Base-by-base conservation (phyloP, 78 protist species). In the Dictyostelium intermedium region DNA sequence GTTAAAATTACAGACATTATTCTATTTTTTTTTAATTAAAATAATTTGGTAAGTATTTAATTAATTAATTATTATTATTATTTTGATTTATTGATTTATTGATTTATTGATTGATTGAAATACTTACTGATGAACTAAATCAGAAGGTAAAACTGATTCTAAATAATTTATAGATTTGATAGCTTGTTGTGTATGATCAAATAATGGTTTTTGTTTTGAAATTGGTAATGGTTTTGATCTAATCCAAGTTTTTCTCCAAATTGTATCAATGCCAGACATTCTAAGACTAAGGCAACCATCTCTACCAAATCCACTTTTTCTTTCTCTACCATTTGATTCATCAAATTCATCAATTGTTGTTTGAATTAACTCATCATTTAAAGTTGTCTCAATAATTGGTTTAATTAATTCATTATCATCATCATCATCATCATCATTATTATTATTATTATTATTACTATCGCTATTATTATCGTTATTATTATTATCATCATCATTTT, bases 281-380 rank as follows among this genome's bases (percentile, higher is more conserved):
- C 94, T 78, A 18, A 72, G 23, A 16, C 72, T 41, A 30, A 89
- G 73, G 47, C 77, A 27, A 61, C 94, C 94, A 13, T 89, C 94
- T 70, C 94, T 39, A 32, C 94, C 94, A 80, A 25, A 89, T 4
- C 82, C 81, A 13, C 18, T 27, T 8, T 47, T 47, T 35, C 47
- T n/a, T 30, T 61, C 84, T 50, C 87, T 78, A 4, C 94, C 94
- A 18, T 89, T 78, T 11, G 94, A 89, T 80, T 89, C 94, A 80
- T 89, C 94, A 30, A 53, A 83, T 43, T 61, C 63, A 41, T 76
- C 56, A 35, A 35, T 10, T 3, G 32, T 45, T 79, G 32, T 45
- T 79, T 23, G 43, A 30, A 16, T 79, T 34, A 53, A 27, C 20
- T 87, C 94, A 43, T 73, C 93, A 89, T 66, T 60, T 66, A 56